These are phyloP conservation scores for Saccharomycopsis hybrid DNA, from an alignment of 1,139 yeast species.

Conservation along the genomic window DNA sequence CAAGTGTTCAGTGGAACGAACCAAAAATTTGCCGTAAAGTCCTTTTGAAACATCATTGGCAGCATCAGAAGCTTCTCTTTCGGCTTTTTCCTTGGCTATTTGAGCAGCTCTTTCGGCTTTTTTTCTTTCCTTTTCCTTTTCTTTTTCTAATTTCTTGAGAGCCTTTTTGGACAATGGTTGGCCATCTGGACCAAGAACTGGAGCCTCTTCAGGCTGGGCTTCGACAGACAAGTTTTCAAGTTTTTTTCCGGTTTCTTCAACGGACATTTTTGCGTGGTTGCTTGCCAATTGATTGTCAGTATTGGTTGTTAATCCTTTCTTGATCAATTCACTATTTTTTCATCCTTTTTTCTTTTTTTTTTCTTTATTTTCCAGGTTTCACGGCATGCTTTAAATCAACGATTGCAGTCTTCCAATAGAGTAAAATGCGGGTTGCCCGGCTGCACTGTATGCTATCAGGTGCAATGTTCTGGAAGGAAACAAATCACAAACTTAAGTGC, in stretches of 20 bases:
- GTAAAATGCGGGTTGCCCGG: too few species aligned
- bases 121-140: slow-evolving; percentile 85
- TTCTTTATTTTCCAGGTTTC: too few species aligned
- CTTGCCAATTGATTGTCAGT: too few species aligned
- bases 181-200: slow-evolving; percentile 69
- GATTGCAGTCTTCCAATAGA: too few species aligned
- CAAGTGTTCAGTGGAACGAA: slow-evolving; percentile 65
- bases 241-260: slow-evolving; percentile 11
- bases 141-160: slow-evolving; percentile 88
- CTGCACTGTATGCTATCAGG: too few species aligned
- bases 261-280: slow-evolving; percentile 3
- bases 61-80: slow-evolving; percentile 69
- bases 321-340: too few species aligned
- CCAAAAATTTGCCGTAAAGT: slow-evolving; percentile 83
- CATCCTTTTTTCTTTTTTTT: too few species aligned
- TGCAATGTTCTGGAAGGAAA: too few species aligned
- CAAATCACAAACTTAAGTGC: too few species aligned
- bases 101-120: slow-evolving; percentile 91
- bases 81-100: slow-evolving; percentile 80
- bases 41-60: slow-evolving; percentile 82
- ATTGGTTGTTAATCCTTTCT: too few species aligned
- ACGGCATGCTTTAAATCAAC: too few species aligned
- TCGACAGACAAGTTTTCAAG: slow-evolving; percentile 10
- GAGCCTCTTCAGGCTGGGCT: slow-evolving; percentile 16
- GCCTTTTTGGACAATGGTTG: slow-evolving; percentile 95